These are phyloP conservation scores for Fusarium euwallaceae DNA, from an alignment of 2,329 filamentous ascomycete species.

Conservation along the genomic window DNA sequence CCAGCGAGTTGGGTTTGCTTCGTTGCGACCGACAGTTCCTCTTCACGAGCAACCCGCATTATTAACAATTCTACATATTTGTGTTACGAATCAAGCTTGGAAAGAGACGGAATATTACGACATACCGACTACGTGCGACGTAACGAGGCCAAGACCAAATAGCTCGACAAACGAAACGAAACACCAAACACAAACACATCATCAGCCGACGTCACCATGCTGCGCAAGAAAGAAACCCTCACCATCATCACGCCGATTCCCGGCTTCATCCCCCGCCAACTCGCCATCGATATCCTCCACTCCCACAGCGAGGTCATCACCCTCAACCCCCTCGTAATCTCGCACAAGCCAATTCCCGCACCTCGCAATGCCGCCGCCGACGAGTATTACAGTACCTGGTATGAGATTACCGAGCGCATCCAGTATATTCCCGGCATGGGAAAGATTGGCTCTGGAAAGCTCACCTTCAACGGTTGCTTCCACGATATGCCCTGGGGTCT, in stretches of 20 bases:
- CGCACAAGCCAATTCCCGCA: slow-evolving; percentile 73
- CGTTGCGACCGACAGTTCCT: slow-evolving; percentile 4
- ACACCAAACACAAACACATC: slow-evolving; percentile 8
- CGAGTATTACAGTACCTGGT: slow-evolving; percentile 81
- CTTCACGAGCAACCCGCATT: slow-evolving; percentile 7
- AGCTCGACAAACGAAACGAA: slow-evolving; percentile 23
- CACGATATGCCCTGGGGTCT: slow-evolving; percentile 80
- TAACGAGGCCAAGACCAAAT: neutral
- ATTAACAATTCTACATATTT: too few species aligned
- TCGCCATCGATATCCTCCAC: slow-evolving; percentile 80
- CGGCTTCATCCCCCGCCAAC: slow-evolving; percentile 76
- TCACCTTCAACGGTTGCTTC: slow-evolving; percentile 79
- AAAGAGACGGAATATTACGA: slow-evolving; percentile 14
- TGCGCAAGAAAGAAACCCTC: slow-evolving; percentile 74
- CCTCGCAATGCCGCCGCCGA: slow-evolving; percentile 76
- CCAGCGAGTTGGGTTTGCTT: slow-evolving; percentile 8
- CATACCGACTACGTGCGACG: slow-evolving; percentile 1
- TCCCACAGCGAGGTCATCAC: slow-evolving; percentile 79
- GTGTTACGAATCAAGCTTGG: neutral
- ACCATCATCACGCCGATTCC: slow-evolving; percentile 79
- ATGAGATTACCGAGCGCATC: slow-evolving; percentile 78
- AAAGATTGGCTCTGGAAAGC: slow-evolving; percentile 73
- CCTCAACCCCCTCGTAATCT: slow-evolving; percentile 76
- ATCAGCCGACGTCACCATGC: slow-evolving; percentile 54
- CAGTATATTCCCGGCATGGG: slow-evolving; percentile 77